Base-by-base conservation (phyloP, 2,329 filamentous ascomycete species). In the Curvularia spicifera region DNA sequence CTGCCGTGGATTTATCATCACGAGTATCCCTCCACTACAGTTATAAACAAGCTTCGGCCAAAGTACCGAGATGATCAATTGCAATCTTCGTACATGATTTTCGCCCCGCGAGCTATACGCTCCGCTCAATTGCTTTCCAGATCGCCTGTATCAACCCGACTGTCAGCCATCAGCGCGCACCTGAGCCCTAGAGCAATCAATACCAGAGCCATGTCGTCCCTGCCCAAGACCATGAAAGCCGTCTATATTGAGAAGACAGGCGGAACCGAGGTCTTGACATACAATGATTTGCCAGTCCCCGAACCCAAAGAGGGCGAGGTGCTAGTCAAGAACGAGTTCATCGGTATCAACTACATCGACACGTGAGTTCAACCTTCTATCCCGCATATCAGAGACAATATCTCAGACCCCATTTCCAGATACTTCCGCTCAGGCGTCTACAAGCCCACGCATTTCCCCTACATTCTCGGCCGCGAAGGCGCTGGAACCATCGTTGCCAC, bases 381-480 rank as follows among this genome's bases (percentile, higher is more conserved):
- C 18, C 20, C 15, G 7, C 6, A 8, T 26, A 28, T 18, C 26
- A 37, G 26, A 26, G n/a, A 9, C 26, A 52, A 2, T 39, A 29
- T 7, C n/a, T 5, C 26, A 18, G 52, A 22, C 42, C 44, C 4
- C 13, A 1, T 5, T 15, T n/a, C 2, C 61, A 87, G 83, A 39
- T 96, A 97, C 79, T 96, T 93, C 84, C 91, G 93, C 74, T 87
- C 85, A 12, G 93, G 93, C 10, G 85, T 96, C 50, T 97, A 97
- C 82, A 80, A 83, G 10, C 80, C 87, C 1, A 83, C 89, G 0
- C 74, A 80, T 1, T 87, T 90, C 68, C 93, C 93, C 4, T 84
- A 90, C 68, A 87, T 89, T 50, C 88, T 94, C 20, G 93, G 93
- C 61, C 89, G 89, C 69, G 93, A 97, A 80, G 91, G 84, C 58